Percentiles rank a stretch among this genome's conserved stretches.
phyloP scores from a whole-genome alignment of 2,329 filamentous ascomycete species.

The Pyrenochaeta sp. region DNA sequence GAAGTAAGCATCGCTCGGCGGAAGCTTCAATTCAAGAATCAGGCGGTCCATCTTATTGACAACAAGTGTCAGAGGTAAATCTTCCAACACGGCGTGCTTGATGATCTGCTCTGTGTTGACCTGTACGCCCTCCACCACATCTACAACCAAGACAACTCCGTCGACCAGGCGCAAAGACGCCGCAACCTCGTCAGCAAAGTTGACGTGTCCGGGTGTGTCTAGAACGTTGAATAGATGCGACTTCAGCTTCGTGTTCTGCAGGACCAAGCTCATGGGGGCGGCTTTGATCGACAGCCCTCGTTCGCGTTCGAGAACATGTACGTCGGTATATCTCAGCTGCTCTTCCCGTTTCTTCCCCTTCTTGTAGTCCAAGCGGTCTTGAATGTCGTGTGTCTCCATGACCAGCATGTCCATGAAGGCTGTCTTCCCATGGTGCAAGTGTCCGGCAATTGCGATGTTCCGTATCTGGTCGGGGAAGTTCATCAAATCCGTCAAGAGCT shows the following conservation, averaged over 20 bases:
- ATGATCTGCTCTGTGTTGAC: slow-evolving; percentile 97
- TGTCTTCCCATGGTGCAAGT: slow-evolving; percentile 97
- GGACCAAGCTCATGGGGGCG: slow-evolving; percentile 90
- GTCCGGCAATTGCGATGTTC: slow-evolving; percentile 90
- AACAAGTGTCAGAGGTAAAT: slow-evolving; percentile 86
- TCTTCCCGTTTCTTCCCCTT: slow-evolving; percentile 84
- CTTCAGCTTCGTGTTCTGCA: slow-evolving; percentile 89
- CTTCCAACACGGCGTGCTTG: slow-evolving; percentile 90
- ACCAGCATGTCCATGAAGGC: slow-evolving; percentile 99
- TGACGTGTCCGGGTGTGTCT: slow-evolving; percentile 96
- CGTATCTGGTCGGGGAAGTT: slow-evolving; percentile 94
- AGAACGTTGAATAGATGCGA: slow-evolving; percentile 94
- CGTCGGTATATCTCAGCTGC: slow-evolving; percentile 93
- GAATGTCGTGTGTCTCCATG: slow-evolving; percentile 89
- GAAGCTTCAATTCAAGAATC: slow-evolving; percentile 92
- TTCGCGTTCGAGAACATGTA: slow-evolving; percentile 87
- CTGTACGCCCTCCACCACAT: slow-evolving; percentile 99
- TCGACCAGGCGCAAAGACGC: slow-evolving; percentile 86
- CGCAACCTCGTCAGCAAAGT: slow-evolving; percentile 97
- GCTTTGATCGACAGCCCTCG: slow-evolving; percentile 91
- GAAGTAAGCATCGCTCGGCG: slow-evolving; percentile 96
- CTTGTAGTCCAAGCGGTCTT: slow-evolving; percentile 79
- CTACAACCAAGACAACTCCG: slow-evolving; percentile 90
- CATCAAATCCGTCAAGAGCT: slow-evolving; percentile 95
- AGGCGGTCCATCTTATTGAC: slow-evolving; percentile 98